phyloP scores from a whole-genome alignment of 305 asterid species.

The Solanum hybrid region DNA sequence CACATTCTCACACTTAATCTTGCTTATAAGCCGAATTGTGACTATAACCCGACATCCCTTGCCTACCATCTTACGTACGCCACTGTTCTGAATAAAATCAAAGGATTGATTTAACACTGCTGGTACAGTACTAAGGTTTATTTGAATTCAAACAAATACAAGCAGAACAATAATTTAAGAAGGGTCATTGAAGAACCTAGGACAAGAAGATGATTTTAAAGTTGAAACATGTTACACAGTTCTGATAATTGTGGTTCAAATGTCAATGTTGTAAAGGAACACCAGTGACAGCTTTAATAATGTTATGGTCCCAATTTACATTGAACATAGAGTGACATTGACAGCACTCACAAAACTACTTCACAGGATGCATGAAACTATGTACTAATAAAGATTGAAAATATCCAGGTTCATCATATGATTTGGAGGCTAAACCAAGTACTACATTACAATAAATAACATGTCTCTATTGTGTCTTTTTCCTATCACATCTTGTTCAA shows the following conservation, averaged over 20 bases:
- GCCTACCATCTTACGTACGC: not conserved
- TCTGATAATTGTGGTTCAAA: constrained; percentile 2
- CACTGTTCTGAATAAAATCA: not conserved
- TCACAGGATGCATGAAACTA: not conserved
- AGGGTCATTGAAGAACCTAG: not conserved
- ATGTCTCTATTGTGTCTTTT: not conserved
- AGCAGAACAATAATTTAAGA: not conserved
- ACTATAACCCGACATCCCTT: not conserved
- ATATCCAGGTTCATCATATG: not conserved
- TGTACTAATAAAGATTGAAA: not conserved
- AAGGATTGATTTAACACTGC: not conserved
- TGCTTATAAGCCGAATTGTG: not conserved
- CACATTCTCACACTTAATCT: not conserved
- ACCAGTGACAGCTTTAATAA: not conserved
- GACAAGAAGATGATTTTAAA: not conserved
- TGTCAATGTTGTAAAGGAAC: not conserved
- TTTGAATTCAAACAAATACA: not conserved
- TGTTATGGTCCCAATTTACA: constrained; percentile 5
- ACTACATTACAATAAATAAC: not conserved
- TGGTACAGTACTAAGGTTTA: not conserved
- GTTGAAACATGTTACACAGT: not conserved
- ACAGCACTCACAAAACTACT: not conserved
- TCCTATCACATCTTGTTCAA: not conserved
- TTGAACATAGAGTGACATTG: not conserved
- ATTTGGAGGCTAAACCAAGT: not conserved